Conservation (phyloP, 257 asterid genomes). For the Capsicum rhomboideum region DNA sequence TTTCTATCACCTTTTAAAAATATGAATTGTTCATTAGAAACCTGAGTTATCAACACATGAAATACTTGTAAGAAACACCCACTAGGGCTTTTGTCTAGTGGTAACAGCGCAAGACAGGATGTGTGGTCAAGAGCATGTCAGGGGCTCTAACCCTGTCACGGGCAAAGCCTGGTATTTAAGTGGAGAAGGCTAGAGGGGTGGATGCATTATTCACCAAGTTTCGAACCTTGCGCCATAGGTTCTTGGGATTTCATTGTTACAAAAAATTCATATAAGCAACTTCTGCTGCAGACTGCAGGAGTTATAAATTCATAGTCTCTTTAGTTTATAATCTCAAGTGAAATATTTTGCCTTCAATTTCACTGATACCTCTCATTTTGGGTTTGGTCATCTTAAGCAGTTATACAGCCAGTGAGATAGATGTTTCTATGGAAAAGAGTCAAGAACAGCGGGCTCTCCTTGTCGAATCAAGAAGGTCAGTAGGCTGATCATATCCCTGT, state of each 20-base stretch:
- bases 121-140: neutral
- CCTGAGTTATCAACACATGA: neutral
- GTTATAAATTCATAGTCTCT: neutral
- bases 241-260: neutral
- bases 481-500: neutral
- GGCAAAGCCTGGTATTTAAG: neutral
- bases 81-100: neutral
- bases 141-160: neutral
- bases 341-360: neutral
- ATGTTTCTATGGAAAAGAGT: constrained; percentile 31
- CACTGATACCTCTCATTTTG: neutral
- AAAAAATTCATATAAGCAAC: neutral
- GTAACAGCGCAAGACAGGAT: neutral
- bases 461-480: constrained; percentile 71
- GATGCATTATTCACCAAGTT: neutral
- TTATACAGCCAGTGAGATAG: constrained; percentile 54
- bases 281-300: neutral
- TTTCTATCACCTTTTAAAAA: neutral
- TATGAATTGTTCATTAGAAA: neutral
- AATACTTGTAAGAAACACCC: neutral
- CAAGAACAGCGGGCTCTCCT: constrained; percentile 63
- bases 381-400: constrained; percentile 22
- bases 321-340: neutral
- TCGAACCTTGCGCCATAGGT: neutral
- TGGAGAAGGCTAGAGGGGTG: neutral